phyloP scores from a whole-genome alignment of 345 rosid species.

The Populus deltoides region DNA sequence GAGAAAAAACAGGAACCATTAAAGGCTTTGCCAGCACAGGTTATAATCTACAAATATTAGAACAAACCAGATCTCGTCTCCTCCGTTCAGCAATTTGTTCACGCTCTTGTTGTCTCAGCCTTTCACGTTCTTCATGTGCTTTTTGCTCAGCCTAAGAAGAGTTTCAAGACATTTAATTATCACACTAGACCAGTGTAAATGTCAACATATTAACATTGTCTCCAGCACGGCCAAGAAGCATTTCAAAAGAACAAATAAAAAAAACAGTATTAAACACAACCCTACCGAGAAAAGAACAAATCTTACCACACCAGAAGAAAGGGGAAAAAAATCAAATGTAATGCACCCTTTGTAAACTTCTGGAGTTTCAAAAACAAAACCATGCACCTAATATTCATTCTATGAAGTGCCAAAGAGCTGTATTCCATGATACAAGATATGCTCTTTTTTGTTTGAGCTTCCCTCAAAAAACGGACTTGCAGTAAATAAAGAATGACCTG shows the following conservation, averaged over 20 bases:
- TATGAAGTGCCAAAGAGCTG: background rate
- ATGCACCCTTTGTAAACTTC: background rate
- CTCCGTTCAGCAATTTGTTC: constrained; percentile 75
- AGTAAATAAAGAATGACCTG: background rate
- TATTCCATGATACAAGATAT: too few species aligned
- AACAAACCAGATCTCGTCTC: constrained; percentile 87
- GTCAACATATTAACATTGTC: background rate
- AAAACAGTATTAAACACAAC: background rate
- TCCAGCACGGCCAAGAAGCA: background rate
- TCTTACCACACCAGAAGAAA: background rate
- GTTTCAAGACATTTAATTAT: constrained; percentile 4
- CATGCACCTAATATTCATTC: background rate
- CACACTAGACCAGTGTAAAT: background rate
- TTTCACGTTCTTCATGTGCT: constrained; percentile 90
- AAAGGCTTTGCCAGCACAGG: background rate
- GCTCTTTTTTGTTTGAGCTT: background rate
- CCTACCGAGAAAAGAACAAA: background rate
- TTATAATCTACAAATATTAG: background rate
- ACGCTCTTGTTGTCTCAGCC: constrained; percentile 85
- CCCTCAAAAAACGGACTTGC: background rate
- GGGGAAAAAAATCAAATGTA: background rate
- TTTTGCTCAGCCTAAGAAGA: constrained; percentile 72
- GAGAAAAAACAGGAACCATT: background rate
- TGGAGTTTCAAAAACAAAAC: background rate
- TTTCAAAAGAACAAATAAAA: too few species aligned